A percentile compares a stretch with the other conserved stretches of the same genome.
Evolutionary conservation across 2,329 filamentous ascomycete genomes (phyloP).

Genomic region (Fusarium redolens): DNA sequence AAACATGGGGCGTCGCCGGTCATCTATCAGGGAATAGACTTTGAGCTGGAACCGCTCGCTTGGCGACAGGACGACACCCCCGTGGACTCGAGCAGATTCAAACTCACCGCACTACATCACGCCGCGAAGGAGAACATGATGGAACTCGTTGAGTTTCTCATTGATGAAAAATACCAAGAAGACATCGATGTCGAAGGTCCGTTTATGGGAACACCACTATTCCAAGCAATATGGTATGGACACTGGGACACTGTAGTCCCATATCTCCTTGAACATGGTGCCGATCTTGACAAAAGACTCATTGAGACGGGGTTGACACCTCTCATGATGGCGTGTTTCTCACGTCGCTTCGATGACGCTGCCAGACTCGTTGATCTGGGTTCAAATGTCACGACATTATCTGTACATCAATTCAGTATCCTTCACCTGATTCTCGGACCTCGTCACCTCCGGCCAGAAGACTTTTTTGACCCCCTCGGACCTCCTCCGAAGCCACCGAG

Average conservation of each 20-base stretch:
- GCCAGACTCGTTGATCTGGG: constrained; percentile 42
- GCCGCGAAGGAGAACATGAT: constrained; percentile 39
- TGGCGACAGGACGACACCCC: constrained; percentile 40
- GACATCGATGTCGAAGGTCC: constrained; percentile 39
- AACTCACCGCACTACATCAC: constrained; percentile 43
- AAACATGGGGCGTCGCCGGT: constrained; percentile 39
- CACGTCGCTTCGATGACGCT: constrained; percentile 44
- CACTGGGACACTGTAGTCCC: constrained; percentile 44
- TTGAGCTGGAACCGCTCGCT: constrained; percentile 37
- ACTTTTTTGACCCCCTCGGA: constrained; percentile 31
- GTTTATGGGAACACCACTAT: constrained; percentile 44
- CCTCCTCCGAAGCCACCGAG: constrained; percentile 10
- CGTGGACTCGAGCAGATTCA: constrained; percentile 36
- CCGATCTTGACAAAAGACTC: constrained; percentile 40
- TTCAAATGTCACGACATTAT: constrained; percentile 38
- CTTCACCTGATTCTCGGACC: constrained; percentile 44
- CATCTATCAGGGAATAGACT: constrained; percentile 43
- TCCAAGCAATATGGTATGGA: constrained; percentile 44
- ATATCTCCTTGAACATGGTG: constrained; percentile 43
- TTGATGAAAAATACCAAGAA: constrained; percentile 35
- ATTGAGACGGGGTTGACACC: constrained; percentile 44
- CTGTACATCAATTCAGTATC: constrained; percentile 44
- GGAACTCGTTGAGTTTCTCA: constrained; percentile 33
- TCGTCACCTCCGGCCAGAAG: constrained; percentile 35
- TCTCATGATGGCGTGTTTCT: constrained; percentile 45